Percentiles rank a stretch among this genome's conserved stretches.
Evolutionary conservation across 345 rosid species (phyloP).

Genomic region (Hibiscus mutabilis): DNA sequence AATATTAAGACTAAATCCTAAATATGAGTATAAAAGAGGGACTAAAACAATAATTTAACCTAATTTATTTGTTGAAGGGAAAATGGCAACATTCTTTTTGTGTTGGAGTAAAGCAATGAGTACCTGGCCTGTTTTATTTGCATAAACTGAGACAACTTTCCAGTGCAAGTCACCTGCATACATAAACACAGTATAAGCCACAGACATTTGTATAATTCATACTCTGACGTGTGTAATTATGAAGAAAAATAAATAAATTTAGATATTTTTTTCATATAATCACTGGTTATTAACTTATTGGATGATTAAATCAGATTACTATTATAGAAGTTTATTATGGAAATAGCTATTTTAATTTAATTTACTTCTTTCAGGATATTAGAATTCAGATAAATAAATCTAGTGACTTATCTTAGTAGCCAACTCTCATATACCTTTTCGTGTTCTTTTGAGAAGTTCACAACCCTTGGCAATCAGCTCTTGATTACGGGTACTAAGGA

Average conservation of each 20-base stretch:
- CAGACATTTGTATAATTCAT: not conserved
- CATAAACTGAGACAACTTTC: slow-evolving; percentile 76
- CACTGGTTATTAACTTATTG: too few relatives aligned
- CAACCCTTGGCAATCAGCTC: not conserved
- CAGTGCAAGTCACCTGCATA: slow-evolving; percentile 83
- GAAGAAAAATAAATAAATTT: not conserved
- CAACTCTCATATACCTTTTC: not conserved
- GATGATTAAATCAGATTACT: too few relatives aligned
- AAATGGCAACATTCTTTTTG: not conserved
- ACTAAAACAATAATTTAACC: not conserved
- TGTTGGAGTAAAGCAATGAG: not conserved
- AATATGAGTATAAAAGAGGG: not conserved
- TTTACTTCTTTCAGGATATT: too few relatives aligned
- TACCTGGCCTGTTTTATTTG: slow-evolving; percentile 60
- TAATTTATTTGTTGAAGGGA: too few relatives aligned
- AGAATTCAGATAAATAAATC: too few relatives aligned
- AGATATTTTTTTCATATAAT: too few relatives aligned
- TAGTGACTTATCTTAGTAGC: too few relatives aligned
- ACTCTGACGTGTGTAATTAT: not conserved
- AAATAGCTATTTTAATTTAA: too few relatives aligned
- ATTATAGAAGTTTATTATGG: too few relatives aligned
- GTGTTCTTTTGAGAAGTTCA: not conserved
- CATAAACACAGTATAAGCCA: not conserved
- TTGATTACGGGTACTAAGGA: not conserved
- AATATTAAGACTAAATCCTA: not conserved